A percentile compares a stretch with the other conserved stretches of the same genome.
Evolutionary conservation across 148 eudicot genomes (phyloP).

Genomic region (Polygonum aviculare): DNA sequence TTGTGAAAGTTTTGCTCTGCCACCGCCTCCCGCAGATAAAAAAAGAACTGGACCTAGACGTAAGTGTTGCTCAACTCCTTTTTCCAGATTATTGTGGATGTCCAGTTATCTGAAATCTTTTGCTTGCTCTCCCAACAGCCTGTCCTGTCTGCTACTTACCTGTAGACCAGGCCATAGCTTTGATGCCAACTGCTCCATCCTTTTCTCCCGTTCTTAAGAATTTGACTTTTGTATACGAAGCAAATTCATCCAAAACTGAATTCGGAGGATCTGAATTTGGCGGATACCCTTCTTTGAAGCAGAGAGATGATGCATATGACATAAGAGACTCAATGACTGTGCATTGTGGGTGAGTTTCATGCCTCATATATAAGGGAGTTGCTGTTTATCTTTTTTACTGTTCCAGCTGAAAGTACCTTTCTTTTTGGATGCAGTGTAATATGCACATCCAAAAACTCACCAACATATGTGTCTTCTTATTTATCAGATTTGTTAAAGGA

Average conservation of each 20-base stretch:
- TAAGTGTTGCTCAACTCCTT: conserved; percentile 25
- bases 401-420: not conserved
- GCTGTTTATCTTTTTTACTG: not conserved
- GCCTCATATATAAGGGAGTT: not conserved
- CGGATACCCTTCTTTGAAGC: conserved; percentile 84
- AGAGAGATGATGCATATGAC: conserved; percentile 79
- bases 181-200: conserved; percentile 82
- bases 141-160: conserved; percentile 98
- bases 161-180: conserved; percentile 58
- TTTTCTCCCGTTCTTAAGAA: conserved; percentile 64
- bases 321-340: conserved; percentile 83
- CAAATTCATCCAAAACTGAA: conserved; percentile 51
- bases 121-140: conserved; percentile 36
- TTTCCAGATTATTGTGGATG: not conserved
- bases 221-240: conserved; percentile 67
- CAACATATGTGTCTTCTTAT: not conserved
- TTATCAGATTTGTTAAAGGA: conserved; percentile 72
- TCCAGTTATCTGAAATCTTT: not conserved
- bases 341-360: conserved; percentile 76
- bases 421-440: not conserved
- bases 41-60: conserved; percentile 93
- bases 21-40: conserved; percentile 93
- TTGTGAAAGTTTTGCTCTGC: conserved; percentile 72
- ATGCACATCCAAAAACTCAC: not conserved
- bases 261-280: conserved; percentile 98